Evolutionary conservation across 106 monocot genomes (phyloP).

Genomic region (Dendrobium nobile): DNA sequence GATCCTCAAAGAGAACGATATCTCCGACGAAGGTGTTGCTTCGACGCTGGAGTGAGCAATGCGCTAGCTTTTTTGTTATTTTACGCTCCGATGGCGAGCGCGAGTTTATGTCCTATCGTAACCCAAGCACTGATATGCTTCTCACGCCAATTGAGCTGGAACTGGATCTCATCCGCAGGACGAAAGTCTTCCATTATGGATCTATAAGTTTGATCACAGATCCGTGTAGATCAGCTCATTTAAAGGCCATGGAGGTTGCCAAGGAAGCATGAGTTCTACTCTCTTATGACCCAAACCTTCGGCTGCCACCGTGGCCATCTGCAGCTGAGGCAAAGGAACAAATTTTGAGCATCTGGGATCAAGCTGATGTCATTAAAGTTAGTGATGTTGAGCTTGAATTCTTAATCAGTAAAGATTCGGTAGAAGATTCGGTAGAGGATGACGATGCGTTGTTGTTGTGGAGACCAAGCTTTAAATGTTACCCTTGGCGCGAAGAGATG

Average conservation of each 20-base stretch:
- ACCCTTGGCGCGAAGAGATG: conserved; percentile 11
- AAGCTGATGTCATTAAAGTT: conserved; percentile 7
- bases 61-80: too few species aligned
- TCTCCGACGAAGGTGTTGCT: too few species aligned
- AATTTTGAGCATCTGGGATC: conserved; percentile 49
- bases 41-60: too few species aligned
- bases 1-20: too few species aligned
- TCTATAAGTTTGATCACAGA: conserved; percentile 62
- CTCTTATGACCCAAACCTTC: conserved; percentile 52
- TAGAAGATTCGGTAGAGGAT: conserved; percentile 7
- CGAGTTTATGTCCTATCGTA: too few species aligned
- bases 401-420: conserved; percentile 8
- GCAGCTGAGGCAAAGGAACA: conserved; percentile 36
- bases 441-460: conserved; percentile 16
- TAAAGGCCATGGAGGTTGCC: conserved; percentile 30
- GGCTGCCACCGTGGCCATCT: conserved; percentile 40
- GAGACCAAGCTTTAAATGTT: conserved; percentile 13
- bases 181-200: conserved; percentile 19
- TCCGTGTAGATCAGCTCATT: conserved; percentile 45
- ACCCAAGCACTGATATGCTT: too few species aligned
- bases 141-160: too few species aligned
- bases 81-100: too few species aligned
- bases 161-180: too few species aligned
- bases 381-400: not conserved
- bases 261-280: conserved; percentile 37